A percentile compares a stretch with the other conserved stretches of the same genome.
These are phyloP conservation scores for Colletotrichum sp. DNA, from an alignment of 2,329 filamentous ascomycete genomes.

Conservation along the genomic window DNA sequence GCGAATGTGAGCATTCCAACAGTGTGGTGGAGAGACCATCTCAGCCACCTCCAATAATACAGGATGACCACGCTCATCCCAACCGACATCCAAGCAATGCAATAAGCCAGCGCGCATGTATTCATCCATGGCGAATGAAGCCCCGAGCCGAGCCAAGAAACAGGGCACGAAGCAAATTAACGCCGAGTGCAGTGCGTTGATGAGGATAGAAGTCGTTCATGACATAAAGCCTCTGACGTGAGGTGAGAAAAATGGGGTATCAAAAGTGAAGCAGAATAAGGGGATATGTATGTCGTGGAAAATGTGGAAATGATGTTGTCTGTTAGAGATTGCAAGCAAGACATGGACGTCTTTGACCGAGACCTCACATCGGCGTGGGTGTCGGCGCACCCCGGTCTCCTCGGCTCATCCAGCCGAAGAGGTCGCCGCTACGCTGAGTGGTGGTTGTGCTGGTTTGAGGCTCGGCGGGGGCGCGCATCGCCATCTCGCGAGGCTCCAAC, in stretches of 20 bases:
- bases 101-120: neutral
- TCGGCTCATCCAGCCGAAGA: slow-evolving; percentile 57
- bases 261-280: slow-evolving; percentile 31
- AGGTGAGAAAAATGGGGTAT: slow-evolving; percentile 35
- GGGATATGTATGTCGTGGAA: slow-evolving; percentile 12
- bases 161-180: slow-evolving; percentile 11
- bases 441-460: slow-evolving; percentile 9
- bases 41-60: neutral
- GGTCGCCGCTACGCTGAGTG: slow-evolving; percentile 39
- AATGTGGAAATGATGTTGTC: slow-evolving; percentile 14
- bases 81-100: neutral
- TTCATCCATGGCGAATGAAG: neutral
- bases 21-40: neutral
- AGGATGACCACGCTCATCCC: neutral
- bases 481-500: slow-evolving; percentile 75
- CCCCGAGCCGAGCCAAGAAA: neutral
- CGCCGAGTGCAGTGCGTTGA: neutral
- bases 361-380: slow-evolving; percentile 5
- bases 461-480: slow-evolving; percentile 36
- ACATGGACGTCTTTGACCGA: neutral
- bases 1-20: neutral
- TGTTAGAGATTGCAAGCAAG: neutral
- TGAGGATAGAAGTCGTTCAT: slow-evolving; percentile 1
- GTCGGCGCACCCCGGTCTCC: slow-evolving; percentile 41
- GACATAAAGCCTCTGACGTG: slow-evolving; percentile 15